These are phyloP conservation scores for Trichosporon sp. DNA, from an alignment of 1,284 basidiomycete genomes.

Conservation along the genomic window DNA sequence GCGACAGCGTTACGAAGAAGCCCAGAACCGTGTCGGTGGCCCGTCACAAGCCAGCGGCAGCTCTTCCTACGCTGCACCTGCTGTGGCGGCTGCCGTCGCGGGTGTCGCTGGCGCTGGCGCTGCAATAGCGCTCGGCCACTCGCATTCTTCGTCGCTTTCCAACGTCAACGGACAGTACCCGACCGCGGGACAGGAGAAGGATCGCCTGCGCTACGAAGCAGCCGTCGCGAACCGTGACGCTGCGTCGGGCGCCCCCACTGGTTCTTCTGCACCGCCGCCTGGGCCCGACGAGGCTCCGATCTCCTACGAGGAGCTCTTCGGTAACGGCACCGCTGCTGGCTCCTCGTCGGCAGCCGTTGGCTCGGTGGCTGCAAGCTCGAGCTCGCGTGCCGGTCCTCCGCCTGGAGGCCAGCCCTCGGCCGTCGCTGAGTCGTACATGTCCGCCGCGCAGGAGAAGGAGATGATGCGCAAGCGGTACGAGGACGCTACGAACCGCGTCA, in stretches of 20 bases:
- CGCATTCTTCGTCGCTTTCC: neutral
- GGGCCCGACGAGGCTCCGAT: conserved; percentile 22
- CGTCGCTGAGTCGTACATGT: conserved; percentile 28
- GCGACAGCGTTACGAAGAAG: conserved; percentile 33
- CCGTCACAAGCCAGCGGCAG: conserved; percentile 16
- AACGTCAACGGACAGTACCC: conserved; percentile 7
- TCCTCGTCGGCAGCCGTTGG: conserved; percentile 9
- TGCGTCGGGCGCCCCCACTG: neutral
- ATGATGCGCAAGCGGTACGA: conserved; percentile 43
- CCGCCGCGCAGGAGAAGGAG: conserved; percentile 46
- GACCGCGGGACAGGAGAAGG: conserved; percentile 43
- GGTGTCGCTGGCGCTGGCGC: conserved; percentile 1
- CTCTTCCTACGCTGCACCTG: neutral
- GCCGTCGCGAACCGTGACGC: conserved; percentile 5
- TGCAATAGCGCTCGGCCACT: neutral
- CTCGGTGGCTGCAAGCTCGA: neutral
- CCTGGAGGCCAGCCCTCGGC: neutral
- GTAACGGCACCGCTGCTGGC: neutral
- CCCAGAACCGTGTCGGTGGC: conserved; percentile 19
- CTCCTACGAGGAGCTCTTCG: conserved; percentile 30
- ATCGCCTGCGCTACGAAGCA: conserved; percentile 39
- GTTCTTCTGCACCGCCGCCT: neutral
- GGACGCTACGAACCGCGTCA: conserved; percentile 31
- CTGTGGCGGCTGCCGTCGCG: neutral
- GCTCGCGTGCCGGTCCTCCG: conserved; percentile 1